These are phyloP conservation scores for Phytophthora tubulina DNA, from an alignment of 352 stramenopile genomes.

Conservation along the genomic window DNA sequence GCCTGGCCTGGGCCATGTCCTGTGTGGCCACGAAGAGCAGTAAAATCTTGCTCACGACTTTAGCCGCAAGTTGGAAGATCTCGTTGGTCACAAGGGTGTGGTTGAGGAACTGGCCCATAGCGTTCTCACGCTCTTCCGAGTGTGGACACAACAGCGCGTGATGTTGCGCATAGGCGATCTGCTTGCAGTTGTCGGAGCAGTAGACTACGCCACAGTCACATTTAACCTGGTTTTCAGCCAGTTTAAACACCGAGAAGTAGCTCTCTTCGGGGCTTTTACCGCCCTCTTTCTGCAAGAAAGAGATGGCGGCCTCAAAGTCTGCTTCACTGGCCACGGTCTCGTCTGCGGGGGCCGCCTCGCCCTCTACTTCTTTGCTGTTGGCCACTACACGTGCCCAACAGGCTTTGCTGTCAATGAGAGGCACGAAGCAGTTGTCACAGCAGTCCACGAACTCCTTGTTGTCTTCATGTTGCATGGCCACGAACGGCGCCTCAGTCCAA, in stretches of 20 bases:
- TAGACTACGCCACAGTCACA: constrained; percentile 85
- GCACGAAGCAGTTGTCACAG: constrained; percentile 86
- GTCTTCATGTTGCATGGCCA: constrained; percentile 83
- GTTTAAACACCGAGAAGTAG: constrained; percentile 77
- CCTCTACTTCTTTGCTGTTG: constrained; percentile 45
- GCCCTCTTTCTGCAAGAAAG: constrained; percentile 72
- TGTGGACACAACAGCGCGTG: constrained; percentile 85
- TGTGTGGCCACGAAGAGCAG: constrained; percentile 65
- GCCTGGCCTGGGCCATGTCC: constrained; percentile 58
- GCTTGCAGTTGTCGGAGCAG: constrained; percentile 83
- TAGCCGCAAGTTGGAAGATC: constrained; percentile 93
- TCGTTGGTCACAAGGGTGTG: constrained; percentile 92
- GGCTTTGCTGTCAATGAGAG: constrained; percentile 69
- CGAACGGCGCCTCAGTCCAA: constrained; percentile 77
- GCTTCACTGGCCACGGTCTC: constrained; percentile 50
- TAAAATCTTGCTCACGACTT: constrained; percentile 86
- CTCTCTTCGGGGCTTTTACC: constrained; percentile 71
- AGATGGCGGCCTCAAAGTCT: constrained; percentile 69
- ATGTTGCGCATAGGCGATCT: constrained; percentile 72
- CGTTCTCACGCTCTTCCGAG: constrained; percentile 46
- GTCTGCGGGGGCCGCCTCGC: constrained; percentile 54
- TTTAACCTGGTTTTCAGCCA: constrained; percentile 63
- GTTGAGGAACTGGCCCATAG: constrained; percentile 86
- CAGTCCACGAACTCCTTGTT: constrained; percentile 86
- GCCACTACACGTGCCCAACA: constrained; percentile 67